Evolutionary conservation across 2,329 filamentous ascomycete genomes (phyloP), one percentile per base, ranked within the genome.

Genomic region (Westerdykella ornata): DNA sequence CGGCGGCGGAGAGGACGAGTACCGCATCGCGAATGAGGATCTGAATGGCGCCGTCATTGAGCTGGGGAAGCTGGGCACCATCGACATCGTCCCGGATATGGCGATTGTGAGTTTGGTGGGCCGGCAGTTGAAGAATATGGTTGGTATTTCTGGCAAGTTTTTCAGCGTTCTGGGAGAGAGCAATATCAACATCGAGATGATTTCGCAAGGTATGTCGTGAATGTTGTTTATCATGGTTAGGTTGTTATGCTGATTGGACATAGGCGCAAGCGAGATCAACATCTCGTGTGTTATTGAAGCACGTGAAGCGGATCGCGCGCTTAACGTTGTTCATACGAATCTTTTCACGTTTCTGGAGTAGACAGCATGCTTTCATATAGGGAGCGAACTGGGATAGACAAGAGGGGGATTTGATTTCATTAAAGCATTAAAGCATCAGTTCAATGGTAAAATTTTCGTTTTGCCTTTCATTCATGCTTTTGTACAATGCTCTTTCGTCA

Each of bases 101-200:
- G 88, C 90, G 7, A 98, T 98, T 61, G 75, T 98, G 46, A 95
- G 88, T 58, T 72, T 98, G 39, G 90, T 98, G 1, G 92, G 92
- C 37, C 86, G 87, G 46, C 88, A 97, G 68, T 87, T 98, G 82
- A 94, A 95, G 73, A 92, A 95, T 67, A 96, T 97, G 88, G 67
- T 73, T 42, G 92, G 92, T 47, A 88, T 98, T 48, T 86, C 86
- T 6, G 92, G 92, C 19, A 82, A 79, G 54, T 97, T 98, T 85
- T 97, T 98, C 68, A 87, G 85, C 36, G 94, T 89, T 1, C 73
- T 98, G 14, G 92, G 92, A 33, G 86, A 96, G 62, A 85, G 95
- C 64, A 85, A 86, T 56, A 82, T 98, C 61, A 98, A 98, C 65
- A 88, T 98, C 54, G 92, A 98, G 71, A 98, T 98, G 92, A 98